phyloP scores from a whole-genome alignment of 129 eudicot species.

The Pulicaria dysenterica region DNA sequence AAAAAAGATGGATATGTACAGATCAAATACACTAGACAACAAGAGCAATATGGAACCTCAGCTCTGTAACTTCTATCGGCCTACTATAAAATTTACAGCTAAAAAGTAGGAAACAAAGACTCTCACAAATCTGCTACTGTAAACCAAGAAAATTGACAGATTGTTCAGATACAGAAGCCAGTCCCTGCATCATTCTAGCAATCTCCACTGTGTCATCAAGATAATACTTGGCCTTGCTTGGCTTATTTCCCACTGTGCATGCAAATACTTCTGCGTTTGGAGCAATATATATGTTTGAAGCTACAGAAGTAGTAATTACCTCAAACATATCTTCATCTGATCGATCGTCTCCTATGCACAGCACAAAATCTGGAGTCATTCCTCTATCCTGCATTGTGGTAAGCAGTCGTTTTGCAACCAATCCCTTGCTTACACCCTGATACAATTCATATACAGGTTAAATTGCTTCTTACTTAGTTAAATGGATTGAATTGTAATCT shows the following conservation, averaged over 20 bases:
- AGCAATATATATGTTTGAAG: slow-evolving; percentile 50
- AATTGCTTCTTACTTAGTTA: background rate
- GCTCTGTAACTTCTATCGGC: slow-evolving; percentile 6
- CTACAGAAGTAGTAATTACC: slow-evolving; percentile 54
- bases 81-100: slow-evolving; percentile 26
- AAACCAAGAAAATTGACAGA: background rate
- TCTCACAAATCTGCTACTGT: background rate
- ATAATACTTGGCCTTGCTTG: slow-evolving; percentile 61
- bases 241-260: slow-evolving; percentile 63
- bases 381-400: slow-evolving; percentile 48
- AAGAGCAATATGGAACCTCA: background rate
- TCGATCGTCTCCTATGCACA: slow-evolving; percentile 80
- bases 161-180: slow-evolving; percentile 47
- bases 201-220: slow-evolving; percentile 57
- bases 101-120: slow-evolving; percentile 1
- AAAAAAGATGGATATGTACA: slow-evolving; percentile 19
- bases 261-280: slow-evolving; percentile 69
- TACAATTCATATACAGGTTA: too few species aligned
- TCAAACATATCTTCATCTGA: slow-evolving; percentile 76
- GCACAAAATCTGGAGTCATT: slow-evolving; percentile 54
- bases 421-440: slow-evolving; percentile 66
- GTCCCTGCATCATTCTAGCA: slow-evolving; percentile 52
- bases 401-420: slow-evolving; percentile 54
- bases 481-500: background rate
- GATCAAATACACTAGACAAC: slow-evolving; percentile 8